Conservation (phyloP, 768 basidiomycete species). For the Mycena amicta region DNA sequence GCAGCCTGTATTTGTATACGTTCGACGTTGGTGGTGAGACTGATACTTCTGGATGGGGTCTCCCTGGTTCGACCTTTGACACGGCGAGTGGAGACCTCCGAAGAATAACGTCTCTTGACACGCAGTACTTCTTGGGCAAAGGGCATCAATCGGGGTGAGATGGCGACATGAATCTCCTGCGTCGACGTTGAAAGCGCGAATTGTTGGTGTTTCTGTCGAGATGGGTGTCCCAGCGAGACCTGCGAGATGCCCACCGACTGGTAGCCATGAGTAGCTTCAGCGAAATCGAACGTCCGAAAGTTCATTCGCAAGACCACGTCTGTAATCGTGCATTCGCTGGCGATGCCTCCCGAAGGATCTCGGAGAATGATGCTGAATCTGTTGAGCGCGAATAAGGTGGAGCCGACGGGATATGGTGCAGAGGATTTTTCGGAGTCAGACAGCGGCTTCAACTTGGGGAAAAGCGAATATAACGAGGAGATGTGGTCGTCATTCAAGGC, state of each 20-base stretch:
- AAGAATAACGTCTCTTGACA: slow-evolving; percentile 43
- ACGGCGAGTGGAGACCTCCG: not conserved
- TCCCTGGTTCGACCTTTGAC: slow-evolving; percentile 20
- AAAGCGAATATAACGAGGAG: slow-evolving; percentile 33
- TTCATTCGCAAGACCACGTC: slow-evolving; percentile 32
- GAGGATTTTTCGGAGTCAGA: slow-evolving; percentile 1
- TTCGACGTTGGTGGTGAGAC: slow-evolving; percentile 45
- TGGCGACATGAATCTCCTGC: slow-evolving; percentile 42
- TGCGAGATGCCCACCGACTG: slow-evolving; percentile 41
- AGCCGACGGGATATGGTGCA: slow-evolving; percentile 7
- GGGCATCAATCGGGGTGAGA: slow-evolving; percentile 61
- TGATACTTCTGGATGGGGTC: slow-evolving; percentile 20
- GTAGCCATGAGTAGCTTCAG: slow-evolving; percentile 22
- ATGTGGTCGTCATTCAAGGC: slow-evolving; percentile 33
- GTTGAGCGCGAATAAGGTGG: slow-evolving; percentile 30
- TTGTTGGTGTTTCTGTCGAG: slow-evolving; percentile 32
- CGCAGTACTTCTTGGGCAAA: slow-evolving; percentile 61
- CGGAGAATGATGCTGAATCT: slow-evolving; percentile 35
- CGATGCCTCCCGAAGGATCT: slow-evolving; percentile 34
- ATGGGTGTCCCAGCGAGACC: slow-evolving; percentile 43
- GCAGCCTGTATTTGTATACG: slow-evolving; percentile 60
- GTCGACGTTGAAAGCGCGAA: slow-evolving; percentile 39
- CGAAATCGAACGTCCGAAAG: slow-evolving; percentile 25
- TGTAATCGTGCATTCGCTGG: slow-evolving; percentile 40
- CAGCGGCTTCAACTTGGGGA: slow-evolving; percentile 24